phyloP scores from a whole-genome alignment of 139 green algal genomes.

The Prasinococcaceae sp. region DNA sequence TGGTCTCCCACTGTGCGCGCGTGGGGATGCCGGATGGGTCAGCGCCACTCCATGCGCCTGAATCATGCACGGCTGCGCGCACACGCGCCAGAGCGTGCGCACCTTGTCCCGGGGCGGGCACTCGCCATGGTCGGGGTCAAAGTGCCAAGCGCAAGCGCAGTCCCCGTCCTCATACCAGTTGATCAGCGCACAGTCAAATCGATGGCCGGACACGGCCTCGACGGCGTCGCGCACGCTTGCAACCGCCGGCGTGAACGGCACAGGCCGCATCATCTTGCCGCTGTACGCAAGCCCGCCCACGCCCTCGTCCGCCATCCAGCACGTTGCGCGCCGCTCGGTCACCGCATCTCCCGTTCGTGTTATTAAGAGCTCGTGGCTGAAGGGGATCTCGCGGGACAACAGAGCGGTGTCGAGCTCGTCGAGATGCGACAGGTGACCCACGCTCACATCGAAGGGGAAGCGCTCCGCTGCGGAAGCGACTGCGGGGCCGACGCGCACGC shows the following conservation, averaged over 20 bases:
- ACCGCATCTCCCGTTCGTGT: constrained; percentile 9
- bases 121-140: constrained; percentile 8
- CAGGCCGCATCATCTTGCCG: constrained; percentile 17
- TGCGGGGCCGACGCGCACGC: neutral
- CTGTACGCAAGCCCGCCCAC: constrained; percentile 14
- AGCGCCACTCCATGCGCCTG: too few species aligned
- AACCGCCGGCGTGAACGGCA: constrained; percentile 1
- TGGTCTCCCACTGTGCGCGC: neutral
- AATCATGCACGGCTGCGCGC: too few species aligned
- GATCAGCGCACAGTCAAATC: constrained; percentile 12
- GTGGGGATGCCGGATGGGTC: neutral
- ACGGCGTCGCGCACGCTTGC: constrained; percentile 1
- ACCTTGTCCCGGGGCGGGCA: too few species aligned
- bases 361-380: constrained; percentile 5
- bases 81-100: too few species aligned
- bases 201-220: neutral
- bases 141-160: constrained; percentile 10
- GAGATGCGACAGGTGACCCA: neutral
- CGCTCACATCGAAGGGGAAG: neutral
- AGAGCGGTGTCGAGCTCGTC: neutral
- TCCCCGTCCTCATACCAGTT: constrained; percentile 14
- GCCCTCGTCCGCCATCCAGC: constrained; percentile 15
- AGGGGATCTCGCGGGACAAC: neutral
- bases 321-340: constrained; percentile 16
- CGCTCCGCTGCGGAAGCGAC: neutral